phyloP scores from a whole-genome alignment of 768 basidiomycete genomes.

The Hemileccinum impolitum region DNA sequence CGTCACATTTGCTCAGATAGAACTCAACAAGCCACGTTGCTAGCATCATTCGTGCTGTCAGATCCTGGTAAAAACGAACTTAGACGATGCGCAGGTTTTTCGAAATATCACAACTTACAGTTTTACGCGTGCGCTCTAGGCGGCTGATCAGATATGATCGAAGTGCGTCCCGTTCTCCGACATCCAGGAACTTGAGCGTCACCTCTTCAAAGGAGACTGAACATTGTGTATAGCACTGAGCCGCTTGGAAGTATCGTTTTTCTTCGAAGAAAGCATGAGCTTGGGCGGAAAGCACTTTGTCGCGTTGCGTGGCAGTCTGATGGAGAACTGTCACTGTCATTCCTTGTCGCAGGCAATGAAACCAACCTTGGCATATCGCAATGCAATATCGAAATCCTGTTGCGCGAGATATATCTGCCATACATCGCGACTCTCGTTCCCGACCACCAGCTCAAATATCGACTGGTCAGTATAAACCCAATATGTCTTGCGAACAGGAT shows the following conservation, averaged over 20 bases:
- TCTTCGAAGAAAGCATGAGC: slow-evolving; percentile 77
- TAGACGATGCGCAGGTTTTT: background rate
- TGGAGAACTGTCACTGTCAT: slow-evolving; percentile 1
- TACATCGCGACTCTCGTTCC: slow-evolving; percentile 89
- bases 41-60: slow-evolving; percentile 94
- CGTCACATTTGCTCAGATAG: slow-evolving; percentile 94
- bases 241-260: slow-evolving; percentile 85
- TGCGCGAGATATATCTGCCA: slow-evolving; percentile 89
- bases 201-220: slow-evolving; percentile 91
- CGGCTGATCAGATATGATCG: slow-evolving; percentile 86
- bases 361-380: slow-evolving; percentile 78
- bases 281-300: slow-evolving; percentile 78
- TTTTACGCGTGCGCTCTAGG: slow-evolving; percentile 80
- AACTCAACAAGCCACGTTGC: slow-evolving; percentile 99
- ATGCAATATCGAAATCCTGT: slow-evolving; percentile 71
- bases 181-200: slow-evolving; percentile 84
- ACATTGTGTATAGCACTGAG: slow-evolving; percentile 88
- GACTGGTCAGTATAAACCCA: slow-evolving; percentile 93
- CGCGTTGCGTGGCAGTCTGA: slow-evolving; percentile 85
- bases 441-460: slow-evolving; percentile 80
- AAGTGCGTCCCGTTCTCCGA: slow-evolving; percentile 84
- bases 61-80: slow-evolving; percentile 51
- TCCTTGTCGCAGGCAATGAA: background rate
- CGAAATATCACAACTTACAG: slow-evolving; percentile 44
- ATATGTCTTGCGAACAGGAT: slow-evolving; percentile 85